These are phyloP conservation scores for Epithemia pelagica DNA, from an alignment of 108 stramenopile species.

Conservation along the genomic window DNA sequence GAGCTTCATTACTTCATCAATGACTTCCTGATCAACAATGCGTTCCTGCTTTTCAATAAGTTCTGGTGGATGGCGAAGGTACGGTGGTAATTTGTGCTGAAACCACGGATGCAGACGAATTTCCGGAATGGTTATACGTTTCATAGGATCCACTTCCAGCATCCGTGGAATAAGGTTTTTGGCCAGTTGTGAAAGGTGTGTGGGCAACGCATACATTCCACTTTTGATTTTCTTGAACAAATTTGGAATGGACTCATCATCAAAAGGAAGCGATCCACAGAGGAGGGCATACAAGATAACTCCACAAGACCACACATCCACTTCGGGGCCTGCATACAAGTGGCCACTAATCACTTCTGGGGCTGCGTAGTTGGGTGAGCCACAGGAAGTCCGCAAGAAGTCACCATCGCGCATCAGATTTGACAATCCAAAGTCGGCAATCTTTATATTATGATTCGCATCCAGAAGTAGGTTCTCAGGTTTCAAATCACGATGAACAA, in stretches of 20 bases:
- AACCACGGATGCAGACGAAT: constrained; percentile 98
- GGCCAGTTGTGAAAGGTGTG: constrained; percentile 90
- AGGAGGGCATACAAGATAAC: constrained; percentile 99
- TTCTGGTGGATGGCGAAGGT: constrained; percentile 91
- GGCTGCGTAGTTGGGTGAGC: constrained; percentile 99
- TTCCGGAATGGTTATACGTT: constrained; percentile 96
- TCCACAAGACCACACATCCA: constrained; percentile 98
- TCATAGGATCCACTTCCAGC: constrained; percentile 99
- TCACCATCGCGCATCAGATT: constrained; percentile 98
- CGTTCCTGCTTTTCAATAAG: constrained; percentile 94
- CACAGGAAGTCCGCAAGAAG: constrained; percentile 95
- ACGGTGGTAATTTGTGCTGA: constrained; percentile 94
- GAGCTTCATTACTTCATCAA: constrained; percentile 86
- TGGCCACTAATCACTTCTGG: constrained; percentile 98
- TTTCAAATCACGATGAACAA: constrained; percentile 98
- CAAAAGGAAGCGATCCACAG: constrained; percentile 97
- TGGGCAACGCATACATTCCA: constrained; percentile 96
- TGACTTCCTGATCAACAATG: constrained; percentile 80
- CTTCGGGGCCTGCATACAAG: constrained; percentile 98
- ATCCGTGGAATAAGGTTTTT: constrained; percentile 96
- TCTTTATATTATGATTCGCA: constrained; percentile 93
- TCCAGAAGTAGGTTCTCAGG: constrained; percentile 96
- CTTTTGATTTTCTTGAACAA: constrained; percentile 99
- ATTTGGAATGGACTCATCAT: constrained; percentile 98
- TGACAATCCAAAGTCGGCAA: constrained; percentile 98